Evolutionary conservation across 345 rosid species (phyloP), one percentile per base, ranked within the genome.

Genomic region (Salix brachista): DNA sequence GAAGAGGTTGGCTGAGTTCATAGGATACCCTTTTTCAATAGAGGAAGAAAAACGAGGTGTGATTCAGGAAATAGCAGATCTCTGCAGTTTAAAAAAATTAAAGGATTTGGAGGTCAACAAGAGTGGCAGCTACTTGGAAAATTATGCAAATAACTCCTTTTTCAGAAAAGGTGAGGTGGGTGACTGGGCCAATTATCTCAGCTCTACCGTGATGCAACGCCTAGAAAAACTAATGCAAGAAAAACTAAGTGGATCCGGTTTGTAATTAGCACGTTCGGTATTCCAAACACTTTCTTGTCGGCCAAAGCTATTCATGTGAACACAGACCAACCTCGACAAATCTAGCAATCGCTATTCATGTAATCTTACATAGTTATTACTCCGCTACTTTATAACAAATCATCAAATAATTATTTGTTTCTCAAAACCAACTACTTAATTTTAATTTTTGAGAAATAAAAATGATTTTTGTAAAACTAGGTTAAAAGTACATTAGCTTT

Each of bases 81-180:
- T 79, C 1, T 79, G 83, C 30, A 73, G 81, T 66, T 79, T 74
- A 5, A 67, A 74, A 19, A 83, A 64, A 26, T 30, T 83, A 70
- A 83, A 77, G 71, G 83, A 80, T 13, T 44, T 80, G 65, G 79
- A 76, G 73, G 78, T 73, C 58, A 79, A 79, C 75, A 44, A 80
- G 39, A 23, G 3, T 11, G 74, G 77, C 6, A 70, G 42, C 2
- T 42, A 61, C 10, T 12, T 36, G 50, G 37, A 21, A 58, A 19
- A n/a, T 0, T 42, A 46, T 23, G 77, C 81, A 14, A 77, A 77
- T 34, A 74, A 61, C 42, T 50, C 23, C 42, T 80, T 54, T 46
- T 83, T 77, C 32, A 67, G 83, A 75, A 77, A 60, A 56, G 81
- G 79, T 14, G 75, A 77, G 75, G 81, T 77, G 2, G 83, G 83